Conservation (phyloP, 2,329 filamentous ascomycete genomes). For the Cytospora piceae region DNA sequence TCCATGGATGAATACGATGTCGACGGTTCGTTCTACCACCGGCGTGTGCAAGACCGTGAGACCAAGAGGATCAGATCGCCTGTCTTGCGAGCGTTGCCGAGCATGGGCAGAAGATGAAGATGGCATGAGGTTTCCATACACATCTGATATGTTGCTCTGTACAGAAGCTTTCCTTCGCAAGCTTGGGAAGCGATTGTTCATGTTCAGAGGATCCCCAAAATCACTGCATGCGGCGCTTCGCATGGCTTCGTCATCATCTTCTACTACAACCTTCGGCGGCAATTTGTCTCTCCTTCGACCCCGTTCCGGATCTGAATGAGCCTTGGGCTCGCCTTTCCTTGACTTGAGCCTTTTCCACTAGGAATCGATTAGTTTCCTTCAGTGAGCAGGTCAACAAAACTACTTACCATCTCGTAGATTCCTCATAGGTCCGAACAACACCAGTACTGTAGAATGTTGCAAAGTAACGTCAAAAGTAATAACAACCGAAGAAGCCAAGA, state of each 20-base stretch:
- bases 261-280: slow-evolving; percentile 16
- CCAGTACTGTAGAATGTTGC: background rate
- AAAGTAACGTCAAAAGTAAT: background rate
- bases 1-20: slow-evolving; percentile 37
- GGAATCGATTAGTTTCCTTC: background rate
- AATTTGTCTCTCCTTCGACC: background rate
- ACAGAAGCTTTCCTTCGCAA: slow-evolving; percentile 16
- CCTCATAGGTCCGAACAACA: background rate
- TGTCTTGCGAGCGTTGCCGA: slow-evolving; percentile 18
- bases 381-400: background rate
- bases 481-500: background rate
- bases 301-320: background rate
- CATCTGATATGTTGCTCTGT: slow-evolving; percentile 19
- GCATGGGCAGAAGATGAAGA: slow-evolving; percentile 1
- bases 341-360: slow-evolving; percentile 23
- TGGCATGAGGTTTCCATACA: slow-evolving; percentile 19
- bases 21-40: slow-evolving; percentile 25
- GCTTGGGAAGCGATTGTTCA: slow-evolving; percentile 10
- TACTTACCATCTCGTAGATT: slow-evolving; percentile 17
- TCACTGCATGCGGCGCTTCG: slow-evolving; percentile 8
- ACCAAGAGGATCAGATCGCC: slow-evolving; percentile 29
- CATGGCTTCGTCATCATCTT: slow-evolving; percentile 2
- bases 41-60: slow-evolving; percentile 30
- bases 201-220: slow-evolving; percentile 18
- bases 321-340: slow-evolving; percentile 15